These are phyloP conservation scores for Wallacemonas sp. DNA, from an alignment of 208 protist genomes.

Conservation along the genomic window DNA sequence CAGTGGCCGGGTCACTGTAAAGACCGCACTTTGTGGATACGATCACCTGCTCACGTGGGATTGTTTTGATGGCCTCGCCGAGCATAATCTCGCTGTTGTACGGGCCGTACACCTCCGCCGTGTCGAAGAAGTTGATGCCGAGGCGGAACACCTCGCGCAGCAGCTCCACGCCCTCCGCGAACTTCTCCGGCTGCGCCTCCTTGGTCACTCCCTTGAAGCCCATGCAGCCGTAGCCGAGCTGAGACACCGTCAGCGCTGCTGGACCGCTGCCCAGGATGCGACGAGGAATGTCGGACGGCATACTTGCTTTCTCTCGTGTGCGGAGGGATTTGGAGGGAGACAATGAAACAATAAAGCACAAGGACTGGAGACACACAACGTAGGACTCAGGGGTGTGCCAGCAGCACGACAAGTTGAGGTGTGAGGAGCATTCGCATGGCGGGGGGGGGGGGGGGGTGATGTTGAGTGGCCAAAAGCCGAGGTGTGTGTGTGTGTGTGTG, in stretches of 20 bases:
- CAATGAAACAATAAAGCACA: too few species aligned
- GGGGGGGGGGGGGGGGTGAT: too few species aligned
- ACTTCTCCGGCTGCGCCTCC: conserved; percentile 8
- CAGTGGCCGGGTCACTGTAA: conserved; percentile 7
- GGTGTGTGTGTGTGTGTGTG: too few species aligned
- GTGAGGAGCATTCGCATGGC: too few species aligned
- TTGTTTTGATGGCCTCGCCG: conserved; percentile 23
- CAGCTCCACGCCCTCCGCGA: conserved; percentile 19
- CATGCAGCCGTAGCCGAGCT: conserved; percentile 42
- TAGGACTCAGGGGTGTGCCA: too few species aligned
- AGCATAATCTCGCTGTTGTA: conserved; percentile 34
- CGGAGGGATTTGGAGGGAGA: too few species aligned
- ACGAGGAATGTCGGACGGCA: conserved; percentile 2
- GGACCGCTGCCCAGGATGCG: conserved; percentile 25
- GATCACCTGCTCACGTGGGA: conserved; percentile 27
- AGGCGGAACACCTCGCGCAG: conserved; percentile 28
- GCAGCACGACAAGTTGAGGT: too few species aligned
- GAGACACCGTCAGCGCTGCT: conserved; percentile 22
- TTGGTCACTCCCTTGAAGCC: conserved; percentile 24
- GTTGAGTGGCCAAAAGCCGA: too few species aligned
- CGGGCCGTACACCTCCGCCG: conserved; percentile 35
- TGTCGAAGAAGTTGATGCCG: conserved; percentile 46
- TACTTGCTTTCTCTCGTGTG: too few species aligned
- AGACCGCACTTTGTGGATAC: conserved; percentile 39
- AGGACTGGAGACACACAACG: too few species aligned